phyloP scores from a whole-genome alignment of 2,329 filamentous ascomycete genomes.

The Fusarium keratoplasticum region DNA sequence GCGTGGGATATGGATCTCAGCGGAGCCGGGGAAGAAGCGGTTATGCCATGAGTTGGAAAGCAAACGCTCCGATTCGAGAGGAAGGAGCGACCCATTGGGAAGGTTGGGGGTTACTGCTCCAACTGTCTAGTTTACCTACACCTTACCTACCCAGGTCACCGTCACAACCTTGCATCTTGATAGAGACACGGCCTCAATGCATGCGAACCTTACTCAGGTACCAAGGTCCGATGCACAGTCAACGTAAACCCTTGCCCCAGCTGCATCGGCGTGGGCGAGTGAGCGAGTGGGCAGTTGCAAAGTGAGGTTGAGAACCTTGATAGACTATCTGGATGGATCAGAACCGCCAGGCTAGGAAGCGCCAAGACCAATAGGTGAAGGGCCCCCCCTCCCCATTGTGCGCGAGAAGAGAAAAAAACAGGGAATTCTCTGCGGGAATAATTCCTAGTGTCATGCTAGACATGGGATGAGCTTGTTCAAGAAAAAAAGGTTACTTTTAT shows the following conservation, averaged over 20 bases:
- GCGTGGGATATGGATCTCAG: conserved; percentile 11
- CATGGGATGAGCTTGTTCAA: neutral
- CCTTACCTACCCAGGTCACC: neutral
- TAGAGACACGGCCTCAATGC: neutral
- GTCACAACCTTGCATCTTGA: neutral
- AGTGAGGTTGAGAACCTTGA: conserved; percentile 37
- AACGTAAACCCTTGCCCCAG: neutral
- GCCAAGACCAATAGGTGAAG: conserved; percentile 7
- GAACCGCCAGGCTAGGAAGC: neutral
- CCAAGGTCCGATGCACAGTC: neutral
- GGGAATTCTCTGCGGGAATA: conserved; percentile 3
- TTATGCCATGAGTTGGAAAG: conserved; percentile 4
- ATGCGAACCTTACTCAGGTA: neutral
- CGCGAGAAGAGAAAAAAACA: neutral
- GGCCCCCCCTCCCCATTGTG: neutral
- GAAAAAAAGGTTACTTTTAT: conserved; percentile 36
- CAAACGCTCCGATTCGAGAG: conserved; percentile 15
- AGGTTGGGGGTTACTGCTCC: conserved; percentile 9
- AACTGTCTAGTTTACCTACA: neutral
- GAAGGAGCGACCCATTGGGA: neutral
- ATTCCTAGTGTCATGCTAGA: neutral
- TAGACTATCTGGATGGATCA: conserved; percentile 25
- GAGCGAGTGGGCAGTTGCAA: conserved; percentile 15
- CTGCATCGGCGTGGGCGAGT: neutral
- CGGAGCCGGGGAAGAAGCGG: neutral